A percentile compares a stretch with the other conserved stretches of the same genome.
Evolutionary conservation across 2,329 filamentous ascomycete species (phyloP).

Genomic region (Cladosporium sp.): DNA sequence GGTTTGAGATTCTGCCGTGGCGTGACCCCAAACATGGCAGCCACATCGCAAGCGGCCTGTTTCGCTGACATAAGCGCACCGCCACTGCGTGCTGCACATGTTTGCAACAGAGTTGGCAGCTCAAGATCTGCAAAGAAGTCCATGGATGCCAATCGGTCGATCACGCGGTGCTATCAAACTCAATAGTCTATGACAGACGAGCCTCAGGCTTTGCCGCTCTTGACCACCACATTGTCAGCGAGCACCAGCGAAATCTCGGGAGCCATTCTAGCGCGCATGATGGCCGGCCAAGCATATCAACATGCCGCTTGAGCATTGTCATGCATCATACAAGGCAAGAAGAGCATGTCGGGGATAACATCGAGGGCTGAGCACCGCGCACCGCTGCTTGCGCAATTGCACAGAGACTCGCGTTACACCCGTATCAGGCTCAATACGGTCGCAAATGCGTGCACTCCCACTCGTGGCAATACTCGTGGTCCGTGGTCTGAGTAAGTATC

Average conservation of each 20-base stretch:
- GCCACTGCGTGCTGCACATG: neutral
- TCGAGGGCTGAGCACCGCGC: neutral
- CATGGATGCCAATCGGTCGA: neutral
- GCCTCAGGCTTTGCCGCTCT: neutral
- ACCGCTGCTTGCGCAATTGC: neutral
- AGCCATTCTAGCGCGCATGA: neutral
- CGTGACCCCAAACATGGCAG: neutral
- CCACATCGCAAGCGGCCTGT: neutral
- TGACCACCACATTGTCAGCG: neutral
- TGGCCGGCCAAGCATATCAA: neutral
- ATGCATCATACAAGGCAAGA: neutral
- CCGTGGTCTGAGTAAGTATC: neutral
- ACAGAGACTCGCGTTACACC: neutral
- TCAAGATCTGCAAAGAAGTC: neutral
- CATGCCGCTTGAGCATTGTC: neutral
- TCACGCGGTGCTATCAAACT: neutral
- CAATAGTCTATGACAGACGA: neutral
- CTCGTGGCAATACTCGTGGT: neutral
- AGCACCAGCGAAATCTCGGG: neutral
- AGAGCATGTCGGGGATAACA: neutral
- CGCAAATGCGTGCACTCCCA: neutral
- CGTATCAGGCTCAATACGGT: neutral
- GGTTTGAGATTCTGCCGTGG: neutral
- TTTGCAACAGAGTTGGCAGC: slow-evolving; percentile 1
- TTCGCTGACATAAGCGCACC: neutral